Conservation (phyloP, 1,139 yeast genomes). For the Candida pseudoviswanathii region DNA sequence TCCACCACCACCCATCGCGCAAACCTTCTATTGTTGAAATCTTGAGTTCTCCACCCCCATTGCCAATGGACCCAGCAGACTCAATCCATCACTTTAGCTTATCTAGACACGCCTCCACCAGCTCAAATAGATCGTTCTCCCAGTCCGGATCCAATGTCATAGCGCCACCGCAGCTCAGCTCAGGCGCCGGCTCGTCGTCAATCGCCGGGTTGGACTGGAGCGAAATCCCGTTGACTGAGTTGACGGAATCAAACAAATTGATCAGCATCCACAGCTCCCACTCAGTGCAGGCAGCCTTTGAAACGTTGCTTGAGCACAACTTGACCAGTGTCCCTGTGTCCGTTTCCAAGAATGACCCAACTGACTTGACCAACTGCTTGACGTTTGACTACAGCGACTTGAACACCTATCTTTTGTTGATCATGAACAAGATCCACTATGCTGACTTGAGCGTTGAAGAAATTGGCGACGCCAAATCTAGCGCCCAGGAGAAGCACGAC, state of each 20-base stretch:
- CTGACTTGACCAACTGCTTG: constrained; percentile 54
- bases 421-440: constrained; percentile 63
- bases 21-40: constrained; percentile 82
- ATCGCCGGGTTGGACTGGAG: constrained; percentile 62
- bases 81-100: constrained; percentile 38
- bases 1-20: constrained; percentile 34
- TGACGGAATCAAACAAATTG: constrained; percentile 78
- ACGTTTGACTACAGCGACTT: constrained; percentile 93
- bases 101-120: constrained; percentile 46
- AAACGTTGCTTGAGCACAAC: constrained; percentile 66
- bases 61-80: constrained; percentile 41
- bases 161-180: constrained; percentile 1
- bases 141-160: constrained; percentile 6
- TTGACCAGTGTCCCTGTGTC: constrained; percentile 84
- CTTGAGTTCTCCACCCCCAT: constrained; percentile 81
- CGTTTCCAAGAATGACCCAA: constrained; percentile 27
- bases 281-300: constrained; percentile 87
- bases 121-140: constrained; percentile 31
- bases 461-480: constrained; percentile 19
- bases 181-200: constrained; percentile 9
- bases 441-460: constrained; percentile 36
- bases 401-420: constrained; percentile 77
- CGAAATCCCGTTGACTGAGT: constrained; percentile 66
- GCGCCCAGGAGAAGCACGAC: constrained; percentile 28
- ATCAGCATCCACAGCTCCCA: constrained; percentile 61